Percentiles rank a stretch among this genome's conserved stretches.
phyloP scores from a whole-genome alignment of 148 eudicot species.

The Nepenthes mirabilis region DNA sequence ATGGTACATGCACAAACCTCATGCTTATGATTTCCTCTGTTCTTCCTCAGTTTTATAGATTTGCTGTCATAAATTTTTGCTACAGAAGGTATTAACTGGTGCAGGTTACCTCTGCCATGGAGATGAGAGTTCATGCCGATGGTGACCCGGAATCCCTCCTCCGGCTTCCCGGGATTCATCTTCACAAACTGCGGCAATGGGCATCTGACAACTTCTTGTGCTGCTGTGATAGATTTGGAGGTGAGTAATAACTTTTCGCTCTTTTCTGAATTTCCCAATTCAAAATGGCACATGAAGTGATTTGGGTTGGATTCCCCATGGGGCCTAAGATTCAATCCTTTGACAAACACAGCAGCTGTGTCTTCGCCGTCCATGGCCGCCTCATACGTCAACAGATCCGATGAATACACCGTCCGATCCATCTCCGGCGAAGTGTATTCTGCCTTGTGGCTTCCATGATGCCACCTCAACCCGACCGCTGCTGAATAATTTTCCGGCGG shows the following conservation, averaged over 20 bases:
- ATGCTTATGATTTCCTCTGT: conserved; percentile 18
- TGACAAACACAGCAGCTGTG: conserved; percentile 59
- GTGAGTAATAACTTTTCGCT: conserved; percentile 12
- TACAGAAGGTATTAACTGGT: conserved; percentile 57
- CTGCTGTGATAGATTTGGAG: conserved; percentile 53
- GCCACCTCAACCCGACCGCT: conserved; percentile 24
- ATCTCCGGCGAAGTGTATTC: conserved; percentile 7
- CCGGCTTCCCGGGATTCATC: conserved; percentile 19
- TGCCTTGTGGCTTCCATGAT: conserved; percentile 4
- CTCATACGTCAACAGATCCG: conserved; percentile 66
- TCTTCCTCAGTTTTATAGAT: conserved; percentile 3
- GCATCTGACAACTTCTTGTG: conserved; percentile 88
- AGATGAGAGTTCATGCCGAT: conserved; percentile 20
- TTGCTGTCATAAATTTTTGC: conserved; percentile 28
- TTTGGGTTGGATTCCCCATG: conserved; percentile 52
- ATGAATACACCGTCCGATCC: conserved; percentile 15
- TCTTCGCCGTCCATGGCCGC: conserved; percentile 49
- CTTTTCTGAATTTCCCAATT: conserved; percentile 17
- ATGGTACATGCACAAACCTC: conserved; percentile 88
- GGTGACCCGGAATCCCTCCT: conserved; percentile 27
- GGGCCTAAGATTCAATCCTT: conserved; percentile 66
- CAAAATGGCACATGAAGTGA: conserved; percentile 57
- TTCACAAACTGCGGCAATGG: conserved; percentile 34
- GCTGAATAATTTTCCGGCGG: conserved; percentile 45
- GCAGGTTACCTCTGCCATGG: conserved; percentile 16